Evolutionary conservation across 805 yeast genomes (phyloP), one percentile per base, ranked within the genome.

Genomic region (Cyberlindnera misumaiensis): DNA sequence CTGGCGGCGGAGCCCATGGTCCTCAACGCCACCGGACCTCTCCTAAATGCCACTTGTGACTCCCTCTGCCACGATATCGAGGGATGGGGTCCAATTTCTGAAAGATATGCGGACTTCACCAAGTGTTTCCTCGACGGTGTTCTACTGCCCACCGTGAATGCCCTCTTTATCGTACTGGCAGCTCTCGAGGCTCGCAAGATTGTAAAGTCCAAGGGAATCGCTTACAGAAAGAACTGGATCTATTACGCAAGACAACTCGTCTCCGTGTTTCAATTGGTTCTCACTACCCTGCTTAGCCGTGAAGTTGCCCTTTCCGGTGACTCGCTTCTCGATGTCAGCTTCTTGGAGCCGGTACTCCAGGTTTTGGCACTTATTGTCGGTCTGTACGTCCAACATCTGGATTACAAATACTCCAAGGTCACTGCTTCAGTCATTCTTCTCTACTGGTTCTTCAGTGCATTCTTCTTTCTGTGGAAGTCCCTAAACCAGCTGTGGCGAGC

Each of bases 381-480:
- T 0, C 55, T 73, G 13, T 60, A 64, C 4, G 59, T 87, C 27
- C 82, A 86, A 41, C 83, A 77, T 59, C 56, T 83, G 42, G 97
- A 90, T 56, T 81, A 77, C 52, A 74, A 70, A 58, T 77, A 83
- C 55, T 56, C 78, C 10, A 68, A 63, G 31, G 73, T 84, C 16
- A 77, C 96, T 2, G 75, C 72, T 48, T 81, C 90, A 2, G 66
- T 75, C 0, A 62, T 88, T 34, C 70, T 90, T 29, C 68, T 81
- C 45, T 90, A 75, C 60, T 90, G 96, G 96, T 63, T 83, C 34
- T 66, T 78, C 41, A 66, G 72, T 30, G 49, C 72, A 1, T 38
- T 80, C 5, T 64, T 76, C 27, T 73, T 73, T 16, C 40, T 64
- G 10, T 62, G 74, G 28, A 72, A 73, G 45, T 49, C 74, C 5